Percentiles rank a stretch among this genome's conserved stretches.
Evolutionary conservation across 208 protist genomes (phyloP).

Genomic region (Crithidia bombi): DNA sequence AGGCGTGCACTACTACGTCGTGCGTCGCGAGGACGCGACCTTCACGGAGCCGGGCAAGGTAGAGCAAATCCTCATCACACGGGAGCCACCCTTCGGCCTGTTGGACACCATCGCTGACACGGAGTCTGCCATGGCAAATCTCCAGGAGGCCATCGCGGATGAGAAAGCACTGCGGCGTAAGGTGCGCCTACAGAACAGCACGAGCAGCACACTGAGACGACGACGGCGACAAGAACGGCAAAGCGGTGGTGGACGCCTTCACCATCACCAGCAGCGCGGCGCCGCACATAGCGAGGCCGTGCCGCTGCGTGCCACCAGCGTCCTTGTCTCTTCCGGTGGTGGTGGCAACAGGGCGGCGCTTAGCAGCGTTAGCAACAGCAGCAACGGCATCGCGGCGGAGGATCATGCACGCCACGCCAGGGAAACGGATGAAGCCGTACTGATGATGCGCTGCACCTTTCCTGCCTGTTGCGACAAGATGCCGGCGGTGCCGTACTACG

Average conservation of each 20-base stretch:
- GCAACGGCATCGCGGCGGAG: background rate
- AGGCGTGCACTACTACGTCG: conserved; percentile 52
- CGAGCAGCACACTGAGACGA: conserved; percentile 3
- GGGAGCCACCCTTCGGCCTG: conserved; percentile 55
- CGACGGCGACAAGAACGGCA: conserved; percentile 7
- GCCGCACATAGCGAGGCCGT: background rate
- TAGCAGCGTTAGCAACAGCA: background rate
- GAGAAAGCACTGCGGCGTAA: conserved; percentile 61
- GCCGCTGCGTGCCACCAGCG: conserved; percentile 15
- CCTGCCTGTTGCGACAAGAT: conserved; percentile 53
- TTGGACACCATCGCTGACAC: conserved; percentile 58
- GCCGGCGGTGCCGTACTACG: conserved; percentile 58
- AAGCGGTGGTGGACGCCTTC: background rate
- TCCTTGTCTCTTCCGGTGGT: conserved; percentile 2
- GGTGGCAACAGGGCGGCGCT: background rate
- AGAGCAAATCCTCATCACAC: conserved; percentile 68
- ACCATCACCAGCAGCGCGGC: background rate
- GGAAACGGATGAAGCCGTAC: conserved; percentile 16
- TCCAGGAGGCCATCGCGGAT: conserved; percentile 79
- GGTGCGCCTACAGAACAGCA: conserved; percentile 2
- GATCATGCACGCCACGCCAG: background rate
- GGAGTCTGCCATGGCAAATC: conserved; percentile 57
- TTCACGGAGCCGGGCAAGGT: conserved; percentile 63
- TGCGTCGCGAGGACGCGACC: conserved; percentile 46
- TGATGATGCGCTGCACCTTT: conserved; percentile 36